Conservation (phyloP, 2,329 filamentous ascomycete species). For the Paramyrothecium roridum region DNA sequence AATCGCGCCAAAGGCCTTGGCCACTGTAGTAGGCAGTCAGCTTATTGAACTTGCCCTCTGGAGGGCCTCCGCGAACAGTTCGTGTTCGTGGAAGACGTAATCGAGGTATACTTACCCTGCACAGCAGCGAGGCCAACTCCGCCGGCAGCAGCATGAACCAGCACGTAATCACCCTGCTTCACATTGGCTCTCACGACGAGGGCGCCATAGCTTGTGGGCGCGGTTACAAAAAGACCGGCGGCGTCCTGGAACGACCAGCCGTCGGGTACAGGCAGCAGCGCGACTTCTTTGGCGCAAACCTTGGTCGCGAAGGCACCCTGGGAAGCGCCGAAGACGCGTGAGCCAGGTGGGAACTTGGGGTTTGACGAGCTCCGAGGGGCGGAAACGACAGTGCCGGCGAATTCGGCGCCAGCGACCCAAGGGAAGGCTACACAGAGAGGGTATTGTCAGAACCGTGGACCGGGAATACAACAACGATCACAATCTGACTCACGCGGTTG, state of each 20-base stretch:
- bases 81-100: no score
- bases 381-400: constrained; percentile 73
- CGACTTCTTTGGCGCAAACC: constrained; percentile 62
- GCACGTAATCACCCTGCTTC: constrained; percentile 77
- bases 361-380: constrained; percentile 50
- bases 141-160: constrained; percentile 89
- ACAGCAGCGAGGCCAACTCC: constrained; percentile 90
- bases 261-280: constrained; percentile 69
- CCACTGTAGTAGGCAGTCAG: constrained; percentile 45
- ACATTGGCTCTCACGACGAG: constrained; percentile 76
- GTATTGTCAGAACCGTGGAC: background rate
- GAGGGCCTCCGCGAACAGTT: no score
- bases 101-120: constrained; percentile 48
- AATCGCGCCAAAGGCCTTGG: constrained; percentile 85
- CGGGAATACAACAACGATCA: no score
- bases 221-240: constrained; percentile 87
- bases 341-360: constrained; percentile 69
- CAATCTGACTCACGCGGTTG: constrained; percentile 64
- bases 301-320: constrained; percentile 86
- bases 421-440: constrained; percentile 58
- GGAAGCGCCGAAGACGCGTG: constrained; percentile 79
- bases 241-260: constrained; percentile 85
- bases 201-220: constrained; percentile 83
- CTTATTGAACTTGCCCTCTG: background rate
- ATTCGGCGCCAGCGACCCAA: constrained; percentile 85